phyloP scores from a whole-genome alignment of 495 filamentous ascomycete species.

The Paragyromitra xinjiangensis region DNA sequence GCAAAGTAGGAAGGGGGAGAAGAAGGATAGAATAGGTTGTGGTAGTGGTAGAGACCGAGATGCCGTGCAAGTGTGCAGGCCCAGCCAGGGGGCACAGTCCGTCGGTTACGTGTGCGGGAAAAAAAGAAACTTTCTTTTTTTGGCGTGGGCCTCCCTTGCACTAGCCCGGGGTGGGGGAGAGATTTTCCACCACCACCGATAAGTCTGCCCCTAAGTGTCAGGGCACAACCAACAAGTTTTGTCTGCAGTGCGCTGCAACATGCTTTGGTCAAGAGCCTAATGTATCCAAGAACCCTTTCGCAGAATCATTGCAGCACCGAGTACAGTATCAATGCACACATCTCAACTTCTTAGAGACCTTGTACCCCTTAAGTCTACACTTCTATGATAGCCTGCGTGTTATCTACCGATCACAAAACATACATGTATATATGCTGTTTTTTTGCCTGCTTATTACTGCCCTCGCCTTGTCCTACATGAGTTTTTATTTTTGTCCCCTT shows the following conservation, averaged over 20 bases:
- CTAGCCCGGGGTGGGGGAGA: conserved; percentile 45
- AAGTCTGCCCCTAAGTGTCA: conserved; percentile 11
- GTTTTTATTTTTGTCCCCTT: conserved; percentile 42
- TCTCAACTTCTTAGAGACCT: background rate
- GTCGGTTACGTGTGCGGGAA: conserved; percentile 48
- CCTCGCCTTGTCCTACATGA: conserved; percentile 44
- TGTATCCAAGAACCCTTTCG: background rate
- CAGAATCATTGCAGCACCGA: conserved; percentile 7
- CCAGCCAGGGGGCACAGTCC: conserved; percentile 27
- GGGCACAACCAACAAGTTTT: conserved; percentile 29
- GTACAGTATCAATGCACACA: background rate
- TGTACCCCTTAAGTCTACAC: background rate
- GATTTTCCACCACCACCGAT: conserved; percentile 18
- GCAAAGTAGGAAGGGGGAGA: conserved; percentile 28
- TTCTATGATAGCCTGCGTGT: background rate
- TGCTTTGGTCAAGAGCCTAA: conserved; percentile 23
- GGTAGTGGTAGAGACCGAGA: conserved; percentile 27
- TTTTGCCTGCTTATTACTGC: conserved; percentile 32
- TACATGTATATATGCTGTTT: conserved; percentile 22
- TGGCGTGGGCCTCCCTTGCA: conserved; percentile 29
- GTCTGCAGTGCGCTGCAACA: conserved; percentile 5
- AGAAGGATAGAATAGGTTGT: conserved; percentile 15
- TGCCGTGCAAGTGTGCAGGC: conserved; percentile 30
- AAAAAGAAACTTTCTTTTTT: conserved; percentile 48
- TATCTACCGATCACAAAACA: conserved; percentile 18